A percentile compares a stretch with the other conserved stretches of the same genome.
Evolutionary conservation across 352 stramenopile species (phyloP).

Genomic region (Pythium apleroticum): DNA sequence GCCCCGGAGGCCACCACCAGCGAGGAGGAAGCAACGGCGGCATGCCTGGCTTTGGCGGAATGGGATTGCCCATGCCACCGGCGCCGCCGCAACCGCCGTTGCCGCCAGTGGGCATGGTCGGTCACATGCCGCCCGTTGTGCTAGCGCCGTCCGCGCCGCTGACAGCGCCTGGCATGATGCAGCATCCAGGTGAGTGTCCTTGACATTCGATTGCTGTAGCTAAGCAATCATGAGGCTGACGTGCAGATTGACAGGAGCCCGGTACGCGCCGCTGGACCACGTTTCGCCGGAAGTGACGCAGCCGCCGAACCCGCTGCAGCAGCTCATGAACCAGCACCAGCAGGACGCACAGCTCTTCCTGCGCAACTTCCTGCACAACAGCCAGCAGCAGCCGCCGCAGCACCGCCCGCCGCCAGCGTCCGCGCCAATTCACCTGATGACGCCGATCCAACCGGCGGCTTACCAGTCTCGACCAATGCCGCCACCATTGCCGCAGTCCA

Average conservation of each 20-base stretch:
- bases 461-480: constrained; percentile 19
- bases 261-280: constrained; percentile 55
- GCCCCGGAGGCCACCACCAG: constrained; percentile 19
- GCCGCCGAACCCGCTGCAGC: constrained; percentile 60
- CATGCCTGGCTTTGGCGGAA: not conserved
- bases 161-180: constrained; percentile 16
- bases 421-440: constrained; percentile 32
- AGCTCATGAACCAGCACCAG: constrained; percentile 60
- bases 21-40: constrained; percentile 14
- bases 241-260: constrained; percentile 25
- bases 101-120: constrained; percentile 22
- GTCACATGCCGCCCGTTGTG: constrained; percentile 29
- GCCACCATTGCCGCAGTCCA: constrained; percentile 23
- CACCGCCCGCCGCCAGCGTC: constrained; percentile 22
- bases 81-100: constrained; percentile 17
- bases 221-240: not conserved
- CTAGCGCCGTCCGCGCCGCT: constrained; percentile 16
- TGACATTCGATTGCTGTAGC: not conserved
- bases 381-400: constrained; percentile 24
- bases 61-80: constrained; percentile 19
- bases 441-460: constrained; percentile 22
- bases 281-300: constrained; percentile 68
- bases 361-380: constrained; percentile 27
- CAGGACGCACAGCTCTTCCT: constrained; percentile 30
- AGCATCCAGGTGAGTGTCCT: constrained; percentile 19